phyloP scores from a whole-genome alignment of 2,329 filamentous ascomycete genomes.

The Teratosphaeria viscida region DNA sequence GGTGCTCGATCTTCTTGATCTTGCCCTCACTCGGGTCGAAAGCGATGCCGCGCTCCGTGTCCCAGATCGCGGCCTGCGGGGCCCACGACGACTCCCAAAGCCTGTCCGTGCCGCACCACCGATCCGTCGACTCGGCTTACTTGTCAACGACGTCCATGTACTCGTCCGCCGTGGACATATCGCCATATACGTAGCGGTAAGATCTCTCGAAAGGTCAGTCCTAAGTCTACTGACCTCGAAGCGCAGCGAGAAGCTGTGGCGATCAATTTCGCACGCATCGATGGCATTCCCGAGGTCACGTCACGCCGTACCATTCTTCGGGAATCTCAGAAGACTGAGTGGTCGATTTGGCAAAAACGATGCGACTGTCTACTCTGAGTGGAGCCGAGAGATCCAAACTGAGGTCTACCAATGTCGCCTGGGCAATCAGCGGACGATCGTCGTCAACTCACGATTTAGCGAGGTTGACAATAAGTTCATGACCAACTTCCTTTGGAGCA shows the following conservation, averaged over 20 bases:
- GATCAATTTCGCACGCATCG: not conserved
- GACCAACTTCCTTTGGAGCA: not conserved
- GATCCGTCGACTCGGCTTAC: not conserved
- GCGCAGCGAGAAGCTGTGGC: not conserved
- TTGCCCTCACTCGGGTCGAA: constrained; percentile 38
- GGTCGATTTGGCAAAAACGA: not conserved
- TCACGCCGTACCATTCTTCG: not conserved
- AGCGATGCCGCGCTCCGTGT: constrained; percentile 44
- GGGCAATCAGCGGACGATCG: not conserved
- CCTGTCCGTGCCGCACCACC: not conserved
- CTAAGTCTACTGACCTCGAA: not conserved
- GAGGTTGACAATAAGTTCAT: not conserved
- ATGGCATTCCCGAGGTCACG: not conserved
- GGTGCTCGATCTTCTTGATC: constrained; percentile 42
- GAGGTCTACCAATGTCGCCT: not conserved
- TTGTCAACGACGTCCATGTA: constrained; percentile 48
- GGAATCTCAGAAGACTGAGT: not conserved
- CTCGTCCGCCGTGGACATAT: constrained; percentile 46
- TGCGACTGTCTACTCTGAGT: not conserved
- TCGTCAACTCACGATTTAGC: not conserved
- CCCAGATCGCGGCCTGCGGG: constrained; percentile 30
- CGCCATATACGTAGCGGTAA: not conserved
- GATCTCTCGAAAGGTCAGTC: not conserved
- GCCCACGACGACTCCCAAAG: constrained; percentile 22
- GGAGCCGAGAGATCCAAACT: not conserved